Conservation (phyloP, 2,329 filamentous ascomycete species). For the Talaromyces sp. region DNA sequence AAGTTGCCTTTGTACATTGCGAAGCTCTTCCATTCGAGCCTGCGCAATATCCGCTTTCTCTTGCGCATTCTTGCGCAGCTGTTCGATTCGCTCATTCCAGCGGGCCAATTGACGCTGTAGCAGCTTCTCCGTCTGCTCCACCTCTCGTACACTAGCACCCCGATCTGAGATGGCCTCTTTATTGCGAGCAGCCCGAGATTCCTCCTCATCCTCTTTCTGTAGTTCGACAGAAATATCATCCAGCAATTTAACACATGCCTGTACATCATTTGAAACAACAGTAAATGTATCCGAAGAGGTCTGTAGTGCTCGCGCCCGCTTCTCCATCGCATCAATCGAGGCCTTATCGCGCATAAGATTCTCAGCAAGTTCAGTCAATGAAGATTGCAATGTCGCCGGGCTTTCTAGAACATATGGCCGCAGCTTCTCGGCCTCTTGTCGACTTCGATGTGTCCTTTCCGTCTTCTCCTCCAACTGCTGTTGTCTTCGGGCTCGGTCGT, state of each 20-base stretch:
- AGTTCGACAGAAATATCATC: conserved; percentile 86
- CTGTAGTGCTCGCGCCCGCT: conserved; percentile 83
- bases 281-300: conserved; percentile 89
- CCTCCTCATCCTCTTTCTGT: conserved; percentile 87
- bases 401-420: conserved; percentile 91
- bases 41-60: conserved; percentile 81
- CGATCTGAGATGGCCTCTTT: conserved; percentile 85
- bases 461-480: conserved; percentile 56
- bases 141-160: conserved; percentile 85
- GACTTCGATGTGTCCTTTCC: conserved; percentile 62
- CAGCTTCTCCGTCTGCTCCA: conserved; percentile 83
- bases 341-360: conserved; percentile 76
- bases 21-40: conserved; percentile 86
- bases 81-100: conserved; percentile 84
- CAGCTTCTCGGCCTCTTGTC: conserved; percentile 85
- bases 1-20: conserved; percentile 75
- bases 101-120: conserved; percentile 81
- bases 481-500: conserved; percentile 76
- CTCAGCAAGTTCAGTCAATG: conserved; percentile 78
- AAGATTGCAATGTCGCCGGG: conserved; percentile 78
- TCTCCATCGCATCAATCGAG: conserved; percentile 85
- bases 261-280: conserved; percentile 81
- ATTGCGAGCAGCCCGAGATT: conserved; percentile 76
- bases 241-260: conserved; percentile 83
- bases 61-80: conserved; percentile 76